Conservation (phyloP, 83 land plant species). For the Isoetes engelmannii region DNA sequence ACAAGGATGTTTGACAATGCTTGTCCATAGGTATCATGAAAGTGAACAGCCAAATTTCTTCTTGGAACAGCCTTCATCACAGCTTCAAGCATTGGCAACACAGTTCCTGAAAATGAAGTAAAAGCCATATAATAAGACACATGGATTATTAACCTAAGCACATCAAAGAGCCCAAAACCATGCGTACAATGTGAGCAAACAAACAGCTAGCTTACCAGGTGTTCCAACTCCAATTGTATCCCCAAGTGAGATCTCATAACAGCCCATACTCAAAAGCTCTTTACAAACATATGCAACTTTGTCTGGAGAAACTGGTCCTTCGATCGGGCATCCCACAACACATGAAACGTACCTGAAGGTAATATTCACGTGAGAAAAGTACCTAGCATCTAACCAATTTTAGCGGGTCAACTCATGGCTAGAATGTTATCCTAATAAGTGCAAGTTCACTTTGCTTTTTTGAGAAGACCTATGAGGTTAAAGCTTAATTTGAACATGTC, state of each 20-base stretch:
- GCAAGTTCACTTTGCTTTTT: no score
- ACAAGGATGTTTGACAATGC: slow-evolving; percentile 10
- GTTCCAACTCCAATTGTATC: slow-evolving; percentile 97
- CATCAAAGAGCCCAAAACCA: no score
- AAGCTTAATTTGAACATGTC: no score
- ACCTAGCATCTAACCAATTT: no score
- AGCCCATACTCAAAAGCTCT: slow-evolving; percentile 86
- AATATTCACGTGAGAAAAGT: no score
- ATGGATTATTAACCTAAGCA: no score
- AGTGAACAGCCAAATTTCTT: slow-evolving; percentile 3
- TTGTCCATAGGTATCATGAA: slow-evolving; percentile 17
- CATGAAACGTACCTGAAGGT: slow-evolving; percentile 97
- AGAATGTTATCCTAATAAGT: no score
- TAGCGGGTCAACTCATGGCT: no score
- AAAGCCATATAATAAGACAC: no score
- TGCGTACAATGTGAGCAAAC: no score
- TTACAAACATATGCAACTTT: slow-evolving; percentile 81
- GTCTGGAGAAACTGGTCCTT: slow-evolving; percentile 68
- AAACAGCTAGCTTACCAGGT: slow-evolving; percentile 89
- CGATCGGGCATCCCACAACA: slow-evolving; percentile 81
- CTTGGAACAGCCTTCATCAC: slow-evolving; percentile 11
- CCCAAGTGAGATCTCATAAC: slow-evolving; percentile 93
- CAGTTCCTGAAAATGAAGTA: no score
- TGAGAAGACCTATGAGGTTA: no score
- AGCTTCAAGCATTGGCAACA: slow-evolving; percentile 12